A percentile compares a stretch with the other conserved stretches of the same genome.
Conservation (phyloP, 2,329 filamentous ascomycete genomes). For the Ophiostoma novo-ulmi region DNA sequence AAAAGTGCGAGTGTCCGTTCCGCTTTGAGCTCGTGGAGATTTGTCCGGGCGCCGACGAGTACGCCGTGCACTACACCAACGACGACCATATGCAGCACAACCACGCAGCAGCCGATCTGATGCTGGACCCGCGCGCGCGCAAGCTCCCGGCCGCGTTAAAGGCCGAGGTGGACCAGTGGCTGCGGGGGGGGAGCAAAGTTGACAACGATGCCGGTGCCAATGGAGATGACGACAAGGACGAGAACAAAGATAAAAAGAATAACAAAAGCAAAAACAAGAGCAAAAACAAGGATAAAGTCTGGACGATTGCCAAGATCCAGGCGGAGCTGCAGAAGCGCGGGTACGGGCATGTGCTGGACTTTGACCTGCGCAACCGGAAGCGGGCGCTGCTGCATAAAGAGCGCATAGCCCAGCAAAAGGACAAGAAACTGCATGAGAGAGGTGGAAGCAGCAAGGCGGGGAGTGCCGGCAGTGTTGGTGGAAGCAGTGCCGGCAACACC, state of each 20-base stretch:
- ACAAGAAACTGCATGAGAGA: neutral
- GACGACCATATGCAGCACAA: conserved; percentile 35
- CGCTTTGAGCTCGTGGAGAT: conserved; percentile 38
- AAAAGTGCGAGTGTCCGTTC: conserved; percentile 38
- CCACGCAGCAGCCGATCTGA: conserved; percentile 36
- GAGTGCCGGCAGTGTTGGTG: neutral
- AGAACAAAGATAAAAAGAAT: neutral
- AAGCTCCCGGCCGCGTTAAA: conserved; percentile 34
- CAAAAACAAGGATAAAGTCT: conserved; percentile 1
- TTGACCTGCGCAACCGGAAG: conserved; percentile 38
- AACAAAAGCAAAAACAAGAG: neutral
- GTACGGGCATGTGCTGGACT: conserved; percentile 36
- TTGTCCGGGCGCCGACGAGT: conserved; percentile 35
- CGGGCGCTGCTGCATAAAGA: conserved; percentile 33
- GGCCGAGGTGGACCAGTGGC: conserved; percentile 36
- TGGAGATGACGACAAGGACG: conserved; percentile 24
- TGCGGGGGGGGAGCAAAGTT: conserved; percentile 27
- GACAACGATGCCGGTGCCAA: too few relatives aligned
- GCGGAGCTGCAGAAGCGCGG: conserved; percentile 35
- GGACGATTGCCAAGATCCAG: conserved; percentile 36
- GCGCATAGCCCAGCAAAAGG: conserved; percentile 23
- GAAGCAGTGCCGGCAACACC: conserved; percentile 9
- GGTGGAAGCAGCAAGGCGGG: neutral
- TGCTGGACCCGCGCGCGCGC: conserved; percentile 35
- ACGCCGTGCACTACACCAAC: conserved; percentile 38